phyloP scores from a whole-genome alignment of 1,284 basidiomycete genomes.

The Ustilago hordei region DNA sequence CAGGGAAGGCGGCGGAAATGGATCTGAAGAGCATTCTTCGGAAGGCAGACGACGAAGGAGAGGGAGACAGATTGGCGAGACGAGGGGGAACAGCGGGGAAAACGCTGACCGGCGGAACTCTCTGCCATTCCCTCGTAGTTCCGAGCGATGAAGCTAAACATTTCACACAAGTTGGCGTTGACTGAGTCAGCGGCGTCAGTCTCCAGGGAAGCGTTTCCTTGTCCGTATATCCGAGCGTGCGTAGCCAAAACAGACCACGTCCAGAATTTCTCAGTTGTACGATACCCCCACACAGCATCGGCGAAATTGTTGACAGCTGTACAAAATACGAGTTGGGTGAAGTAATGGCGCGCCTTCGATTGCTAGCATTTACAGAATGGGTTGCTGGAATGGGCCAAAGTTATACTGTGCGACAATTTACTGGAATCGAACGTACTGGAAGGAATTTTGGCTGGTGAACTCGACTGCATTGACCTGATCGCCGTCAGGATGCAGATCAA shows the following conservation, averaged over 20 bases:
- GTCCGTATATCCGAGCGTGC: too few relatives aligned
- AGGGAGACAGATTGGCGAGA: slow-evolving; percentile 14
- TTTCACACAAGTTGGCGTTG: neutral
- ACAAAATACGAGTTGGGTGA: neutral
- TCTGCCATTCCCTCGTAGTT: slow-evolving; percentile 34
- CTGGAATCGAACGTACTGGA: slow-evolving; percentile 29
- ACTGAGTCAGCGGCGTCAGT: too few relatives aligned
- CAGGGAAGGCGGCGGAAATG: slow-evolving; percentile 8
- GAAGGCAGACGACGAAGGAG: slow-evolving; percentile 23
- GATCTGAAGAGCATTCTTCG: slow-evolving; percentile 11
- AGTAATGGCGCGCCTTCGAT: slow-evolving; percentile 9
- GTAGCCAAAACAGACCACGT: too few relatives aligned
- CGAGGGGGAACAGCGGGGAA: neutral
- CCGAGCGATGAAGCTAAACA: slow-evolving; percentile 20
- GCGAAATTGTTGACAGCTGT: neutral
- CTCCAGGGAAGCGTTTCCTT: too few relatives aligned
- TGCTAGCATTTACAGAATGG: neutral
- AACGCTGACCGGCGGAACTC: slow-evolving; percentile 19
- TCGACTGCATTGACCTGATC: slow-evolving; percentile 7
- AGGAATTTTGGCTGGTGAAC: slow-evolving; percentile 2
- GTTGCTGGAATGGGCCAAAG: slow-evolving; percentile 1
- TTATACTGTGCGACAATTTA: neutral
- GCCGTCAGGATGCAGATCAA: slow-evolving; percentile 16
- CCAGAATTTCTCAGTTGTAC: neutral
- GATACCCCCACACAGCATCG: neutral